A percentile compares a stretch with the other conserved stretches of the same genome.
Evolutionary conservation across 345 rosid species (phyloP).

Genomic region (Gossypium herbaceum): DNA sequence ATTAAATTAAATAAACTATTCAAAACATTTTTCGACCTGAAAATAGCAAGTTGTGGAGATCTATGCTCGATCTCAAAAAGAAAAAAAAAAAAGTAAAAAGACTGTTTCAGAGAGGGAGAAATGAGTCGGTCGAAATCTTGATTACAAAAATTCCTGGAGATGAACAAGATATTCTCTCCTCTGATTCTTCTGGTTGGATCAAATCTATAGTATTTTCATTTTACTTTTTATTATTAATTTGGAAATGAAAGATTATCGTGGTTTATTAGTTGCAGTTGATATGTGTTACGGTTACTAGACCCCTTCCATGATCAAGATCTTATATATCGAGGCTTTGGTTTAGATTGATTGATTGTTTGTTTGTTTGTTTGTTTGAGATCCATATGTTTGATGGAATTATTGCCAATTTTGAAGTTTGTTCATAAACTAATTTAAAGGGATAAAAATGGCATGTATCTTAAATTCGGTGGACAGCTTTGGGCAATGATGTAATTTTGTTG

Average conservation of each 20-base stretch:
- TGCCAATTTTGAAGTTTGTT: neutral
- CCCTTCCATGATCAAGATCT: neutral
- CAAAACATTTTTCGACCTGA: neutral
- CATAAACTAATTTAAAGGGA: too few relatives aligned
- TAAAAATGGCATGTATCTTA: conserved; percentile 27
- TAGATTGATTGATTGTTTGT: neutral
- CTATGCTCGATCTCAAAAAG: conserved; percentile 7
- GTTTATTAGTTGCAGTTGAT: conserved; percentile 10
- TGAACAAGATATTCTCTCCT: conserved; percentile 5
- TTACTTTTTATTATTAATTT: neutral
- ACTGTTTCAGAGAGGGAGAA: neutral
- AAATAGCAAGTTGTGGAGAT: neutral
- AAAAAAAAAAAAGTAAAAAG: too few relatives aligned
- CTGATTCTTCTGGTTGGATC: conserved; percentile 22
- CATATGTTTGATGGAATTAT: neutral
- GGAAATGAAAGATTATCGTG: conserved; percentile 34
- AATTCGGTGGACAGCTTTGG: conserved; percentile 11
- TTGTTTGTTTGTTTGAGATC: neutral
- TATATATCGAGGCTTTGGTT: neutral
- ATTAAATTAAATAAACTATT: conserved; percentile 3
- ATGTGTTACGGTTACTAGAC: neutral
- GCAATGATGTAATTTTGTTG: neutral
- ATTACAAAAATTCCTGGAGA: conserved; percentile 8
- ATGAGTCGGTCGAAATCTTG: neutral
- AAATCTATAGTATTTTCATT: conserved; percentile 20